phyloP scores from a whole-genome alignment of 805 yeast genomes.

The Lachancea meyersii region DNA sequence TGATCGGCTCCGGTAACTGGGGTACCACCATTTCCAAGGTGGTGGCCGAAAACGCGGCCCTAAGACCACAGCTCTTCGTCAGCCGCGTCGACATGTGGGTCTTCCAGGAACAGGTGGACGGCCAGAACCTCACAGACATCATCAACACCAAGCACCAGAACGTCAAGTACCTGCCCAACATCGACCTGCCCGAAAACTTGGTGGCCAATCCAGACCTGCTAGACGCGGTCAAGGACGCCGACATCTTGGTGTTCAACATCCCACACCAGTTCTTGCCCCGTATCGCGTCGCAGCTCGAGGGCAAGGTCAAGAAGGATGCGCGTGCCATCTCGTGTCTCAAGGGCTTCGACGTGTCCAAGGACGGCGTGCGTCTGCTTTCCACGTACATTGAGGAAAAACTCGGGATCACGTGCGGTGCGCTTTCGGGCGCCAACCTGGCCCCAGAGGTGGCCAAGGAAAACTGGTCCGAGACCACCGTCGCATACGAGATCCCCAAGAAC shows the following conservation, averaged over 20 bases:
- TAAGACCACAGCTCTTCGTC: slow-evolving; percentile 66
- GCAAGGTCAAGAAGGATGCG: slow-evolving; percentile 59
- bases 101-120: slow-evolving; percentile 75
- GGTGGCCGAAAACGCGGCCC: slow-evolving; percentile 77
- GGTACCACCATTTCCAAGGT: slow-evolving; percentile 97
- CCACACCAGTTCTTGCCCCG: slow-evolving; percentile 93
- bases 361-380: slow-evolving; percentile 80
- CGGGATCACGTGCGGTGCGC: slow-evolving; percentile 89
- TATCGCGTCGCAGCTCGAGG: slow-evolving; percentile 69
- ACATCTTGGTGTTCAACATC: slow-evolving; percentile 84
- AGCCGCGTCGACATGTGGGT: slow-evolving; percentile 93
- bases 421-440: slow-evolving; percentile 95
- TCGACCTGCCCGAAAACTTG: slow-evolving; percentile 78
- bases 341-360: slow-evolving; percentile 83
- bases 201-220: slow-evolving; percentile 80
- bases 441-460: slow-evolving; percentile 92
- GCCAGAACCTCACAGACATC: slow-evolving; percentile 77
- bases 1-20: slow-evolving; percentile 97
- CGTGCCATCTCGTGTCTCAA: slow-evolving; percentile 94
- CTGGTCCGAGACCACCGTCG: slow-evolving; percentile 98
- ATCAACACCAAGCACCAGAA: slow-evolving; percentile 89
- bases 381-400: slow-evolving; percentile 72
- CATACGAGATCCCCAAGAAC: slow-evolving; percentile 70
- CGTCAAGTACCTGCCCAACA: slow-evolving; percentile 88
- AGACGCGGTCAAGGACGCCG: slow-evolving; percentile 73